These are phyloP conservation scores for Penicillium sp. DNA, from an alignment of 2,329 filamentous ascomycete genomes.

Conservation along the genomic window DNA sequence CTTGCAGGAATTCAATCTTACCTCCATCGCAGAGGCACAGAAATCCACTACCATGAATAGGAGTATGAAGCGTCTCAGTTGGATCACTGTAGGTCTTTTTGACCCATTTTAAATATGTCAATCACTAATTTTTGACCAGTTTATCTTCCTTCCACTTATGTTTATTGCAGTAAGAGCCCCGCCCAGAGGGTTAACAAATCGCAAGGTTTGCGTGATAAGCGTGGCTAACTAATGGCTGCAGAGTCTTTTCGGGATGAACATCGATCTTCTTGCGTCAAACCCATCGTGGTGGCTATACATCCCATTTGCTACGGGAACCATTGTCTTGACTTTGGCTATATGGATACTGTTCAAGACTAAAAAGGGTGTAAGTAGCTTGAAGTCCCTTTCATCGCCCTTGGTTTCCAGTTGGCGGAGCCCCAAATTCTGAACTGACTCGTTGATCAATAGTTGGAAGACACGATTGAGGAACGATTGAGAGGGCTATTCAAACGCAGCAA, in stretches of 20 bases:
- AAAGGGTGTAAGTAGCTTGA: not conserved
- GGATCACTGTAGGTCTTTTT: constrained; percentile 1
- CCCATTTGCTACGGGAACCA: not conserved
- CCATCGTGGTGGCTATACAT: constrained; percentile 1
- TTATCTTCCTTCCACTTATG: not conserved
- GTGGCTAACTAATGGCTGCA: not conserved
- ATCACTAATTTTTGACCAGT: not conserved
- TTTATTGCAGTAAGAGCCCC: not conserved
- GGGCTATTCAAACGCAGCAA: not conserved
- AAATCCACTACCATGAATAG: constrained; percentile 1
- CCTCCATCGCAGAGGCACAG: not conserved
- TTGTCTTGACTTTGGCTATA: not conserved
- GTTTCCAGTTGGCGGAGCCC: not conserved
- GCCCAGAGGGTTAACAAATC: not conserved
- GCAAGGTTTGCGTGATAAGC: not conserved
- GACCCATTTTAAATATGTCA: no score
- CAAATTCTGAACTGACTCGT: not conserved
- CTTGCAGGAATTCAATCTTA: constrained; percentile 1
- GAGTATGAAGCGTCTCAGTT: constrained; percentile 3
- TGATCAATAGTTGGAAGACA: not conserved
- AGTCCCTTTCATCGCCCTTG: not conserved
- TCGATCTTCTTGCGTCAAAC: not conserved
- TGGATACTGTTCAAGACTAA: not conserved
- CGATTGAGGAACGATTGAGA: not conserved
- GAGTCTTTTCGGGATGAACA: not conserved